Conservation (phyloP, 371 early-diverging fungal genomes). For the Conidiobolus incongruus region DNA sequence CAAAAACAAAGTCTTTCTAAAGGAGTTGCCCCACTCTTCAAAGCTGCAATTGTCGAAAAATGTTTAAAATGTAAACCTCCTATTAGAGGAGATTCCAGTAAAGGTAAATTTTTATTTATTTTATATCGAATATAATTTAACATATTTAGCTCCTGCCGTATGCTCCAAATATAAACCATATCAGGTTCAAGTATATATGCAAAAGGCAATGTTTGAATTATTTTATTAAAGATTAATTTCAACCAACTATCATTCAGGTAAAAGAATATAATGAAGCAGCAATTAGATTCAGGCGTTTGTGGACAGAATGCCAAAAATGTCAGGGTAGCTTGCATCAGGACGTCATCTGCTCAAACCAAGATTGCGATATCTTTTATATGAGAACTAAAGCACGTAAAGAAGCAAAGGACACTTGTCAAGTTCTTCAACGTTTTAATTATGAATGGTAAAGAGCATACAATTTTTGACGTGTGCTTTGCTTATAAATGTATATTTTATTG, state of each 20-base stretch:
- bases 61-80: conserved; percentile 93
- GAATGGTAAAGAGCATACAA: conserved; percentile 38
- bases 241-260: too few species aligned
- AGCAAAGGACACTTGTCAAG: conserved; percentile 40
- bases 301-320: conserved; percentile 99
- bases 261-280: conserved; percentile 14
- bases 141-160: conserved; percentile 52
- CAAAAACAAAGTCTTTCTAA: conserved; percentile 5
- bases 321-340: conserved; percentile 94
- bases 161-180: conserved; percentile 64
- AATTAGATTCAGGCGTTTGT: conserved; percentile 64
- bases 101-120: too few species aligned
- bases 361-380: conserved; percentile 99
- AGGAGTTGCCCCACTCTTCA: conserved; percentile 30
- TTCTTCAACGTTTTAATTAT: conserved; percentile 32
- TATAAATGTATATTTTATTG: too few species aligned
- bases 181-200: conserved; percentile 49
- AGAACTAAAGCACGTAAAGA: conserved; percentile 97
- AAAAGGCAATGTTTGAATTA: conserved; percentile 22
- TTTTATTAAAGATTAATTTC: too few species aligned
- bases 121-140: too few species aligned
- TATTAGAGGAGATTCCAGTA: conserved; percentile 47
- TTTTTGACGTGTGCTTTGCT: too few species aligned
- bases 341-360: conserved; percentile 92
- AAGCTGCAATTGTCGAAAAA: conserved; percentile 70